Conservation (phyloP, 1,284 basidiomycete genomes). For the Jaminaea rosea region DNA sequence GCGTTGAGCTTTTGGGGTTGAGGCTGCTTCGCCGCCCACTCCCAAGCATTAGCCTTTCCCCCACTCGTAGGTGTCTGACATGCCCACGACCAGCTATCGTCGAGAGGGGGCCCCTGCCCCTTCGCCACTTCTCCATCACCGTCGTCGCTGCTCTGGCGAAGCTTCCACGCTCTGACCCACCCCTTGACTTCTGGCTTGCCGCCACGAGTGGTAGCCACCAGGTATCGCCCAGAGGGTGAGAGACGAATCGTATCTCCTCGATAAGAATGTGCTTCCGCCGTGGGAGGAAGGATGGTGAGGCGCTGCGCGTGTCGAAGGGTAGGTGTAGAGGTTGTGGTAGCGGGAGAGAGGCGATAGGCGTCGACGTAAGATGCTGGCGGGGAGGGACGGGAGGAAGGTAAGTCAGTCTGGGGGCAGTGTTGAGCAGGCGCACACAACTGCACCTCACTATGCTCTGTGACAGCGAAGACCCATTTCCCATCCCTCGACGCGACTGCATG, state of each 20-base stretch:
- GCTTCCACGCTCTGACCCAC: conserved; percentile 16
- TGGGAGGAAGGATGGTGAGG: conserved; percentile 12
- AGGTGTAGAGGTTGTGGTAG: neutral
- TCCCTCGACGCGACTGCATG: conserved; percentile 31
- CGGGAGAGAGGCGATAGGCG: conserved; percentile 9
- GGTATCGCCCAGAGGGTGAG: conserved; percentile 15
- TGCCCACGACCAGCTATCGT: neutral
- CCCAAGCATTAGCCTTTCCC: conserved; percentile 43
- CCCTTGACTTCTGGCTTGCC: conserved; percentile 15
- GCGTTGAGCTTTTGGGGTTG: neutral
- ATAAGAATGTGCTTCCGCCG: conserved; percentile 8
- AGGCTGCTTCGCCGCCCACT: conserved; percentile 15
- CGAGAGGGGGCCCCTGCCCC: neutral
- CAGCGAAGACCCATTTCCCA: conserved; percentile 21
- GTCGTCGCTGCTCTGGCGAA: neutral
- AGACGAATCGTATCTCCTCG: conserved; percentile 40
- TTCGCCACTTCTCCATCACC: neutral
- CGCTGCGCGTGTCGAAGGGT: conserved; percentile 2
- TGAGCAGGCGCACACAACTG: too few relatives aligned
- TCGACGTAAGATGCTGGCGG: conserved; percentile 30
- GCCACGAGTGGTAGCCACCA: conserved; percentile 37
- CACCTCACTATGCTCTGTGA: conserved; percentile 41
- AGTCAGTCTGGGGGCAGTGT: too few relatives aligned
- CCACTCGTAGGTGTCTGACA: conserved; percentile 30
- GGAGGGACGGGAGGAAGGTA: too few relatives aligned